Base-by-base conservation (phyloP, 2,329 filamentous ascomycete genomes). In the Colletotrichum eleusines region DNA sequence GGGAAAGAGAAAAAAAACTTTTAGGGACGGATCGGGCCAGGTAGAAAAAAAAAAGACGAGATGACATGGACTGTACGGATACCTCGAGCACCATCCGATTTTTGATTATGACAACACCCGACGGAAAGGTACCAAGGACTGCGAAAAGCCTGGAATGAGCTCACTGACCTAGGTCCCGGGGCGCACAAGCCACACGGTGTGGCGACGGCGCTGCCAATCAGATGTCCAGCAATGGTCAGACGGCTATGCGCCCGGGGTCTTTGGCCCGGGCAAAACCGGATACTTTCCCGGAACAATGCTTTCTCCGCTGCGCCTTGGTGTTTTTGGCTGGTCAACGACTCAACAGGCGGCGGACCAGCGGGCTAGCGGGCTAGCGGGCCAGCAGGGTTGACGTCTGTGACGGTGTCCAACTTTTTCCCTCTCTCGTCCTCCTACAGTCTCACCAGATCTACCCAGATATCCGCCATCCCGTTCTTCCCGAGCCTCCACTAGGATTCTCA, bases 91-190 rank as follows among this genome's bases (percentile, higher is more conserved):
- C 69, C 72, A 74, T 75, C 80, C 80, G 80, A 76, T 74, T 80
- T 81, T 78, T 63, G 82, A 81, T n/a, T 80, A 83, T 81, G 80
- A 77, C 80, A 82, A 81, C 79, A 77, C 46, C 76, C 76, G 72
- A 72, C 71, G 73, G 71, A 62, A 60, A 63, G 66, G 68, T 35
- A 64, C 53, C 54, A 53, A 48, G 28, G 31, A 35, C 42, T 14
- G 20, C 44, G 33, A 58, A 61, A 61, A 61, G 44, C 42, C 58
- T 74, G 71, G 70, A 74, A 78, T 78, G 77, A 78, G 77, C 77
- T 78, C 77, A 78, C 54, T 58, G 53, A 28, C 51, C 58, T 66
- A 46, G 40, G 57, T 63, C 33, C 59, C 35, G 38, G 55, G 38
- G 66, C 28, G 66, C 71, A 69, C 68, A 74, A 78, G 80, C 80